phyloP scores from a whole-genome alignment of 257 asterid species.

The Solanum lignicaule region DNA sequence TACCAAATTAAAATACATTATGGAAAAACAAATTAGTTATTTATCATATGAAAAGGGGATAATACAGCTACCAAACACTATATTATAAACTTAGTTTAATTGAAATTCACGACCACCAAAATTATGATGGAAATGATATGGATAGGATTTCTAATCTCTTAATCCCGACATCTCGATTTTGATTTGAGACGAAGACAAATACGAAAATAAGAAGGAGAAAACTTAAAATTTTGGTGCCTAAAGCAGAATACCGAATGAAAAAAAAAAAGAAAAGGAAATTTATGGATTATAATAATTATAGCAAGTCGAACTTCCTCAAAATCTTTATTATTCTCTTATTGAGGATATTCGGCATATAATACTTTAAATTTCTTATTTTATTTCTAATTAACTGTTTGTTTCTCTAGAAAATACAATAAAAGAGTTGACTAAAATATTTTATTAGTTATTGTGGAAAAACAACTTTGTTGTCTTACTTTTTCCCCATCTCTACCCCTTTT shows the following conservation, averaged over 20 bases:
- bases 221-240: not conserved
- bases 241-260: not conserved
- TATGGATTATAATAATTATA: not conserved
- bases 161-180: rapidly evolving
- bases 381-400: not conserved
- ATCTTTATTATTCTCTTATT: not conserved
- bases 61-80: not conserved
- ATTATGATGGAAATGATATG: not conserved
- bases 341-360: not conserved
- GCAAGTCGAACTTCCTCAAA: not conserved
- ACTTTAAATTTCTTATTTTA: not conserved
- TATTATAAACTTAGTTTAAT: not conserved
- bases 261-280: not conserved
- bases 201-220: not conserved
- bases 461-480: not conserved
- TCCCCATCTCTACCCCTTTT: not conserved
- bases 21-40: not conserved
- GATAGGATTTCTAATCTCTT: not conserved
- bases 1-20: not conserved
- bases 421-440: not conserved
- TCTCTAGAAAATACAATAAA: not conserved
- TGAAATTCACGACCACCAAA: not conserved
- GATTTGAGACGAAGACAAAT: not conserved
- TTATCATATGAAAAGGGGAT: not conserved
- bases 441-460: not conserved